These are phyloP conservation scores for Xylariaceae sp. DNA, from an alignment of 2,329 filamentous ascomycete genomes.

Conservation along the genomic window DNA sequence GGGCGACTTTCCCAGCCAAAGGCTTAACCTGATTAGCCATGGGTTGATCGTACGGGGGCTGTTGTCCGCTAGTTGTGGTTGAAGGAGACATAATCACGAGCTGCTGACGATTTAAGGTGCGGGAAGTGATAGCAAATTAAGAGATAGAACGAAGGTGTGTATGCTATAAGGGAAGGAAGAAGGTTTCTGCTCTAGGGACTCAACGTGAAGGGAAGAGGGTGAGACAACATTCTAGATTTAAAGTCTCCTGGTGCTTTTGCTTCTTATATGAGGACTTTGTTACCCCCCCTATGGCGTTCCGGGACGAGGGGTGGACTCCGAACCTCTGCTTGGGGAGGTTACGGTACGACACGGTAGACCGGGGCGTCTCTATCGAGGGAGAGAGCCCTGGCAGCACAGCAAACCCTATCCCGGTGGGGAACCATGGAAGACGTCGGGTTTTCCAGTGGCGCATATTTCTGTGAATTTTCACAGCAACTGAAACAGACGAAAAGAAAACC, in stretches of 20 bases:
- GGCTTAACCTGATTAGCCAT: conserved; percentile 32
- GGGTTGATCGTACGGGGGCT: conserved; percentile 8
- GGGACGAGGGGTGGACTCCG: conserved; percentile 1
- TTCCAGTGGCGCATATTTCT: background rate
- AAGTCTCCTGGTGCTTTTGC: background rate
- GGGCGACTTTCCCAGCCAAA: conserved; percentile 48
- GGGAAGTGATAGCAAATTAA: background rate
- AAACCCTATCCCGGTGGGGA: background rate
- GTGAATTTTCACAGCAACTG: background rate
- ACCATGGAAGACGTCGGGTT: background rate
- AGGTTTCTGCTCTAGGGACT: background rate
- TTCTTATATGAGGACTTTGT: conserved; percentile 18
- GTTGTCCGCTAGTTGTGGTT: conserved; percentile 16
- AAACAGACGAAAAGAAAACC: no score
- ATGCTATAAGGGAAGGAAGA: background rate
- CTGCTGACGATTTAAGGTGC: conserved; percentile 10
- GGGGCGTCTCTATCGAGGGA: conserved; percentile 6
- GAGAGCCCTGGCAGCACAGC: background rate
- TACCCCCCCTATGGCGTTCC: conserved; percentile 8
- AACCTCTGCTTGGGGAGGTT: conserved; percentile 15
- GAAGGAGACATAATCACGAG: conserved; percentile 30
- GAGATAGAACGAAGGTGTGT: background rate
- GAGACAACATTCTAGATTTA: background rate
- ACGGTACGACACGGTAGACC: background rate
- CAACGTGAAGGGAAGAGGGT: background rate